Evolutionary conservation across 352 stramenopile genomes (phyloP).

Genomic region (Phytophthora pini): DNA sequence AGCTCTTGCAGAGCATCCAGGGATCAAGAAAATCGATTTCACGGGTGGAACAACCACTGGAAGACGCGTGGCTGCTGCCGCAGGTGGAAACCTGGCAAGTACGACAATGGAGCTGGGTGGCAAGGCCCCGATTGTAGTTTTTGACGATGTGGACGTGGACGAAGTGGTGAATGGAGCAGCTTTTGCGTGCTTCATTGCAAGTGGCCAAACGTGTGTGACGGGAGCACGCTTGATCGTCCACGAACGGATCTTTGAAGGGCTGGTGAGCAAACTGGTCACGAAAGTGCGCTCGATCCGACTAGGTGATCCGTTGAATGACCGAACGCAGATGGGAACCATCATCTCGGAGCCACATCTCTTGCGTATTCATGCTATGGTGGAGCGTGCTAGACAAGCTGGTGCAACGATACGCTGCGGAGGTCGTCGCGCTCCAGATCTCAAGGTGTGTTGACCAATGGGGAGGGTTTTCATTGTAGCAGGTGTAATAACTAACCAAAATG

Average conservation of each 20-base stretch:
- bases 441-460: slow-evolving; percentile 15
- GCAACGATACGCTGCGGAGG: slow-evolving; percentile 81
- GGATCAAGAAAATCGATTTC: slow-evolving; percentile 70
- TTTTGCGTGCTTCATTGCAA: slow-evolving; percentile 78
- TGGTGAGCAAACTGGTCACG: slow-evolving; percentile 65
- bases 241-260: slow-evolving; percentile 74
- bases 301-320: slow-evolving; percentile 56
- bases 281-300: slow-evolving; percentile 63
- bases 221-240: slow-evolving; percentile 88
- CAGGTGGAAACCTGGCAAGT: slow-evolving; percentile 49
- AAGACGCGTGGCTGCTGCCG: slow-evolving; percentile 40
- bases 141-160: slow-evolving; percentile 66
- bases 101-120: slow-evolving; percentile 77
- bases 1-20: slow-evolving; percentile 39
- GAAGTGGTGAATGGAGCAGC: slow-evolving; percentile 67
- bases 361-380: slow-evolving; percentile 76
- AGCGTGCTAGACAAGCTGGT: slow-evolving; percentile 80
- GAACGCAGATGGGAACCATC: slow-evolving; percentile 74
- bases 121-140: slow-evolving; percentile 74
- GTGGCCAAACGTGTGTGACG: slow-evolving; percentile 83
- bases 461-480: not conserved
- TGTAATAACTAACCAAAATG: not conserved
- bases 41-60: slow-evolving; percentile 53
- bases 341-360: slow-evolving; percentile 63
- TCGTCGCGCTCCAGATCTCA: slow-evolving; percentile 44